Evolutionary conservation across 768 basidiomycete genomes (phyloP), one percentile per base, ranked within the genome.

Genomic region (Boletus rubropictus): DNA sequence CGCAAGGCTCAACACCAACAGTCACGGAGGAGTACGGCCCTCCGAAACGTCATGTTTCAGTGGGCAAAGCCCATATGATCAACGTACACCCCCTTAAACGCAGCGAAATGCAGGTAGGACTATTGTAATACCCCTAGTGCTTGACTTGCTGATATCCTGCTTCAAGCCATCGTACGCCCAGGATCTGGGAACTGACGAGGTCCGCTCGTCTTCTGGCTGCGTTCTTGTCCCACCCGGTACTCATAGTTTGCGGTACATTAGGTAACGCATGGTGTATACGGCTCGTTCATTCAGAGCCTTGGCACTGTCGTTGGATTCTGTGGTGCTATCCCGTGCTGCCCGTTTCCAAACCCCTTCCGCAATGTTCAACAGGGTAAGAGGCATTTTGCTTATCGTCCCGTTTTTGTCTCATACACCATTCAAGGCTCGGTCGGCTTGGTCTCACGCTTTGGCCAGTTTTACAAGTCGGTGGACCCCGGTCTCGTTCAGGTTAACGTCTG

Each of bases 391-490:
- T 44, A 17, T 27, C 43, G 22, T 31, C 42, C 24, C 17, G 31
- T 50, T 44, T 50, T 32, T 37, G 22, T 54, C 57, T 60, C 42
- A 68, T 31, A 61, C 32, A 20, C 10, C 36, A 17, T 21, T 44
- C 39, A 51, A 89, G 89, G 91, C 24, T 83, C 84, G 46, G 90
- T 94, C 54, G 94, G 94, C 46, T 76, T 98, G 49, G 82, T 98
- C 60, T 84, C 88, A 29, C 84, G 92, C 49, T 97, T 97, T 59
- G 94, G 94, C 40, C 81, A 95, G 62, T 95, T 97, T 77, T 95
- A 95, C 81, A 91, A 88, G 69, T 84, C 89, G 7, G 91, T 94
- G 57, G 91, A 95, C 62, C 93, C 90, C 1, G 93, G 94, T 48
- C 77, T 96, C 28, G 87, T 86, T 42, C 81, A 91, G 57, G 84